These are phyloP conservation scores for Acacia crassicarpa DNA, from an alignment of 306 rosid species.

Conservation along the genomic window DNA sequence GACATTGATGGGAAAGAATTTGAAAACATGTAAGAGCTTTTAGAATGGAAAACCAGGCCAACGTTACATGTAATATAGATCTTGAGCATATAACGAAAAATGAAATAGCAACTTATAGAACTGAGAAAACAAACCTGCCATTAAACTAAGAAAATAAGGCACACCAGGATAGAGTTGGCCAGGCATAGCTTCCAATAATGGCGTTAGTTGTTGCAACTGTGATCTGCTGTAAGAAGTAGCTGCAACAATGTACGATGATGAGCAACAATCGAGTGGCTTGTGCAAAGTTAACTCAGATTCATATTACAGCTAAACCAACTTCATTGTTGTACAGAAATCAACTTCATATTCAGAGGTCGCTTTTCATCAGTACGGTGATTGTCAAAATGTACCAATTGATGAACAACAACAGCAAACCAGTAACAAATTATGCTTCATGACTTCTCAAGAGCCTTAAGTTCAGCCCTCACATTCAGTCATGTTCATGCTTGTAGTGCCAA, in stretches of 20 bases:
- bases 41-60: constrained; percentile 5
- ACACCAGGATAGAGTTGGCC: constrained; percentile 49
- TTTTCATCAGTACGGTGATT: constrained; percentile 1
- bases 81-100: constrained; percentile 20
- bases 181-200: constrained; percentile 64
- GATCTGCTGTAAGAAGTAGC: constrained; percentile 81
- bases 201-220: constrained; percentile 49
- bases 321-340: background rate
- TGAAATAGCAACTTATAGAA: constrained; percentile 1
- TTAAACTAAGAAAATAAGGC: constrained; percentile 51
- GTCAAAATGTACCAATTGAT: constrained; percentile 5
- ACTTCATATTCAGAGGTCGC: background rate
- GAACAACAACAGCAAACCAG: constrained; percentile 11
- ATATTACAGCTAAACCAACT: constrained; percentile 26
- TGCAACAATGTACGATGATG: constrained; percentile 41
- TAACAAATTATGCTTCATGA: background rate
- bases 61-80: constrained; percentile 12
- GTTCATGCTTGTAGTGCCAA: constrained; percentile 1
- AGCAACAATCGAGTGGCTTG: constrained; percentile 20
- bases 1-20: constrained; percentile 6
- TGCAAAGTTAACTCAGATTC: constrained; percentile 11
- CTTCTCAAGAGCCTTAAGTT: constrained; percentile 8
- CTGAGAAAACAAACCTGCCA: constrained; percentile 58
- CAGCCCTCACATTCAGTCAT: constrained; percentile 2
- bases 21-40: constrained; percentile 5